Percentiles rank a stretch among this genome's conserved stretches.
Evolutionary conservation across 805 yeast genomes (phyloP).

Genomic region (Candida stauntonica): DNA sequence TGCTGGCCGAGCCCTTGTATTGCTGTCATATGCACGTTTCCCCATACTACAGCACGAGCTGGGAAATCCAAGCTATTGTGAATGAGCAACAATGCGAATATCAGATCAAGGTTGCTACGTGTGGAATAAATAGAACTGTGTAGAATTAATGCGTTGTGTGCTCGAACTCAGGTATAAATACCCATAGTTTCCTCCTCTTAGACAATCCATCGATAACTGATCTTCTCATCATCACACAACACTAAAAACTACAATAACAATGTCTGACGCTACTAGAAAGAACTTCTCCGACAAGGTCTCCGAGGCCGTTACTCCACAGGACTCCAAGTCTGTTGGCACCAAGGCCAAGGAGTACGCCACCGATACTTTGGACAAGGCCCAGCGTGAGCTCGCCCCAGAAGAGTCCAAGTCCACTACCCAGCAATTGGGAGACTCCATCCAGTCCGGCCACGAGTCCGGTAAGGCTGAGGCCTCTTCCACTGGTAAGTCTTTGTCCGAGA

Average conservation of each 20-base stretch:
- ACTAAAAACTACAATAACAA: slow-evolving; percentile 15
- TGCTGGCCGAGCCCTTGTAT: no score
- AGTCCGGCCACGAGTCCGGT: slow-evolving; percentile 52
- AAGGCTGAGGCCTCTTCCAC: slow-evolving; percentile 11
- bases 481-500: slow-evolving; percentile 43
- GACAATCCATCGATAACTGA: no score
- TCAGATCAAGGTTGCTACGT: no score
- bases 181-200: not conserved
- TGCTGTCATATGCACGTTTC: no score
- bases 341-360: slow-evolving; percentile 70
- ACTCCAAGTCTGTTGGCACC: slow-evolving; percentile 58
- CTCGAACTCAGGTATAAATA: no score
- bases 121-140: no score
- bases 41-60: no score
- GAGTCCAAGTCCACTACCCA: slow-evolving; percentile 66
- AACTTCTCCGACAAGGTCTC: slow-evolving; percentile 60
- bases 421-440: slow-evolving; percentile 57
- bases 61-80: no score
- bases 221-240: slow-evolving; percentile 1
- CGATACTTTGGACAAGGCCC: slow-evolving; percentile 61
- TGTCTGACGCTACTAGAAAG: slow-evolving; percentile 68
- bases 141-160: no score
- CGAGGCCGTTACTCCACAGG: slow-evolving; percentile 68
- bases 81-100: no score
- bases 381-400: slow-evolving; percentile 57